Evolutionary conservation across 2,329 filamentous ascomycete species (phyloP), one percentile per base, ranked within the genome.

Genomic region (Calonectria fujianensis): DNA sequence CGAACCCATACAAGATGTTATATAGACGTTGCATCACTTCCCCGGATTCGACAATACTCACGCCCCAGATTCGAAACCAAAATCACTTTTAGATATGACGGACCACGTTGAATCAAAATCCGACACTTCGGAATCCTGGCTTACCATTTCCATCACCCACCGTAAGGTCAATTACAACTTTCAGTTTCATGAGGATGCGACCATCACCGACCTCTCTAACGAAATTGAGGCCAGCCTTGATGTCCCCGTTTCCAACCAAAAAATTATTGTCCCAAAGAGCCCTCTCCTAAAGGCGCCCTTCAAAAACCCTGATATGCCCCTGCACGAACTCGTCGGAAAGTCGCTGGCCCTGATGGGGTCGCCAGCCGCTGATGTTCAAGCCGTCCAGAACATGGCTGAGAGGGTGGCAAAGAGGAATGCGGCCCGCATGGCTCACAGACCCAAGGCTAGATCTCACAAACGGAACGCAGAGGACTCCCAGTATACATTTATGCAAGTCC

Each of bases 401-500:
- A 83, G 85, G 50, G 87, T 89, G 10, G 87, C 90, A 0, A 85
- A 87, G 61, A 85, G 89, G 9, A 88, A 91, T 59, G 85, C 84
- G 3, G 85, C 85, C 18, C 84, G 86, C 41, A 73, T 82, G 78
- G 84, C 80, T 29, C 83, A 78, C 75, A 82, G 76, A 69, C 79
- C 57, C 73, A 85, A 77, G 77, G 77, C 77, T 61, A 82, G 50
- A 79, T 74, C 75, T n/a, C 72, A 64, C 31, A 59, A 48, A 13
- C 75, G 76, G n/a, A 73, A 59, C 74, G 81, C 81, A 82, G 91
- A 92, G n/a, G 90, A 93, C 73, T 87, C 88, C 27, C 89, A 88
- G 74, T 98, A 98, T 86, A 98, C 94, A 0, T 99, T 99, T 86
- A 90, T 93, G 76, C 91, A 91, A 0, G 88, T 98, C 0, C 90